Base-by-base conservation (phyloP, 164 flowering plant genomes). In the Tetrastigma voinierianum region DNA sequence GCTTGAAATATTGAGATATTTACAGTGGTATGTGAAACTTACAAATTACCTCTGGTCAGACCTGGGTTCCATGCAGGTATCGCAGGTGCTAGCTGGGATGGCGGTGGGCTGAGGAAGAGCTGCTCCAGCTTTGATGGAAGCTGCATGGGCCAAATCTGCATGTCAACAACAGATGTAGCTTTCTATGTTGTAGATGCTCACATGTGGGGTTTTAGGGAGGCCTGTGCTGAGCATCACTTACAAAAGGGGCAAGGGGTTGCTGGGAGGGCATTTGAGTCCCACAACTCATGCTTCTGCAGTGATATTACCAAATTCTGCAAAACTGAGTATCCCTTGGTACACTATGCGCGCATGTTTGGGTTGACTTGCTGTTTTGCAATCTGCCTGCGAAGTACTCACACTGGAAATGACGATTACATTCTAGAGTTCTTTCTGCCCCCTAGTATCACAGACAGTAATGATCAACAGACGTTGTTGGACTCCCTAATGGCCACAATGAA, bases 41-140 rank as follows among this genome's bases (percentile, higher is more conserved):
- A 90, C 73, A 87, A 86, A 54, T 67, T 95, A 61, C 98, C 99
- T 18, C 73, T 95, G 68, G 97, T 64, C 99, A 95, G 79, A 95
- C 99, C 2, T 95, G 99, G 99, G 91, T 95, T 67, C 97, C 99
- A 11, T 95, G 99, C 84, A 78, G 76, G 80, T 94, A 92, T 72
- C 86, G 97, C 19, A 89, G 82, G 86, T 90, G 78, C 77, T 95
- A 59, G 96, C 96, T 25, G 47, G 80, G n/a, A n/a, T 76, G 97
- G 94, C 47, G 97, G 97, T 69, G 97, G 96, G 59, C 62, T 83
- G 51, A 87, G 79, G 82, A 92, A 95, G 76, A 87, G 86, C 63
- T 95, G 97, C 81, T 77, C 87, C 21, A 95, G 97, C 76, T 86
- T 92, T 72, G 97, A 95, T 77, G 99, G 97, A 67, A 87, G 87